phyloP scores from a whole-genome alignment of 2,329 filamentous ascomycete species.

The Cladosporium sp. region DNA sequence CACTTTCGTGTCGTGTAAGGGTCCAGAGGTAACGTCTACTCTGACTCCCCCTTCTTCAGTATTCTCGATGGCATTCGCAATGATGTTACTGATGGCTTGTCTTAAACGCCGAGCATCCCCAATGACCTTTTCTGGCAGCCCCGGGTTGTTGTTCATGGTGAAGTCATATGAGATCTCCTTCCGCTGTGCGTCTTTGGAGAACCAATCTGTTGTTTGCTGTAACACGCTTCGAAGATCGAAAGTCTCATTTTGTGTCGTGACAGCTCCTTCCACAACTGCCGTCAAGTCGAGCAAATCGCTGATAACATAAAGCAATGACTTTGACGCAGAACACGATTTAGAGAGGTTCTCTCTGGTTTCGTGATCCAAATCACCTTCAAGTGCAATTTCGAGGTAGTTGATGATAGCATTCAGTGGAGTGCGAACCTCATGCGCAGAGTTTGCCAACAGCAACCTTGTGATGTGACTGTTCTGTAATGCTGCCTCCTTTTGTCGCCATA shows the following conservation, averaged over 20 bases:
- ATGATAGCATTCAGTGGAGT: too few relatives aligned
- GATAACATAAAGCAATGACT: slow-evolving; percentile 89
- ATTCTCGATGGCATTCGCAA: slow-evolving; percentile 91
- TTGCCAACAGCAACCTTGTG: slow-evolving; percentile 73
- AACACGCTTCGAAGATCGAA: slow-evolving; percentile 71
- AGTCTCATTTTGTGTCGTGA: slow-evolving; percentile 72
- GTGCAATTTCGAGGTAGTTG: slow-evolving; percentile 90
- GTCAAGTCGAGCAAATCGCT: slow-evolving; percentile 87
- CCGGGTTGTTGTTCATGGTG: slow-evolving; percentile 60
- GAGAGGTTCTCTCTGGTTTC: slow-evolving; percentile 82
- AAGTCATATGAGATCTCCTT: slow-evolving; percentile 72
- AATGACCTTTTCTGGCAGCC: slow-evolving; percentile 65
- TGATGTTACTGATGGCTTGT: slow-evolving; percentile 87
- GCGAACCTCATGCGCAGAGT: slow-evolving; percentile 86
- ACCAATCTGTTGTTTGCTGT: slow-evolving; percentile 72
- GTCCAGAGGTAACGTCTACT: slow-evolving; percentile 65
- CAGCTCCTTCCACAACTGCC: slow-evolving; percentile 78
- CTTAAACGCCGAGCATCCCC: slow-evolving; percentile 78
- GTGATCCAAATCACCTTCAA: slow-evolving; percentile 73
- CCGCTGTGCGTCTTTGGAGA: slow-evolving; percentile 67
- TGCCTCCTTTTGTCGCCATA: too few relatives aligned
- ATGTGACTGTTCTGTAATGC: slow-evolving; percentile 78
- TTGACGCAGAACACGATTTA: slow-evolving; percentile 84
- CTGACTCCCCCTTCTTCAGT: slow-evolving; percentile 64
- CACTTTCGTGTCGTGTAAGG: slow-evolving; percentile 49